phyloP scores from a whole-genome alignment of 202 grass and related monocot species.

The Miscanthus sacchariflorus region DNA sequence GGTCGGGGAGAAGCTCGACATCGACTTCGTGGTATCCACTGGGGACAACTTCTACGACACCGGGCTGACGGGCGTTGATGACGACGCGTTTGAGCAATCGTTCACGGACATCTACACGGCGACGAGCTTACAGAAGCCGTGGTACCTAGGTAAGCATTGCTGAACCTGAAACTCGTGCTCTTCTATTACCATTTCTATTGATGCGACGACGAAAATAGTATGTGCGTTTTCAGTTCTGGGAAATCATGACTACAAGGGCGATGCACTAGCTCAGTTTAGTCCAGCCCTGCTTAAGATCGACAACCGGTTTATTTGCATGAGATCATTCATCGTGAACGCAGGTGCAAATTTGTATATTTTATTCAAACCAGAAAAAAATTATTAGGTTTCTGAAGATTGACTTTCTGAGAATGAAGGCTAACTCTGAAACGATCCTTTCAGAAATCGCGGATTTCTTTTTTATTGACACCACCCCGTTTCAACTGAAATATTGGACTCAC shows the following conservation, averaged over 20 bases:
- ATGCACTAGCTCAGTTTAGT: conserved; percentile 74
- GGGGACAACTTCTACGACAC: conserved; percentile 88
- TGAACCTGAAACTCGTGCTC: neutral
- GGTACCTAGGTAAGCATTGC: conserved; percentile 67
- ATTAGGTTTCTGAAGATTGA: neutral
- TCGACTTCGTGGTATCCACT: conserved; percentile 50
- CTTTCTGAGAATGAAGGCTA: neutral
- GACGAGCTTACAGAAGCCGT: conserved; percentile 73
- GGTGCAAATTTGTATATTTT: conserved; percentile 39
- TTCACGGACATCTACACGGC: conserved; percentile 78
- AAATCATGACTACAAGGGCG: conserved; percentile 87
- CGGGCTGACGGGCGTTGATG: conserved; percentile 67
- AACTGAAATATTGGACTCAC: conserved; percentile 72
- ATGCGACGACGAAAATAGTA: neutral
- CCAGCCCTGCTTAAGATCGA: conserved; percentile 70
- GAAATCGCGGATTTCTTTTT: conserved; percentile 90
- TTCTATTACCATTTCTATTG: neutral
- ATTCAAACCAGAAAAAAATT: neutral
- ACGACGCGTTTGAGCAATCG: conserved; percentile 71
- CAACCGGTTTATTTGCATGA: conserved; percentile 82
- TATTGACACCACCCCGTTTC: conserved; percentile 75
- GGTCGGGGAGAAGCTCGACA: conserved; percentile 62
- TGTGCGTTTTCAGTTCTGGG: conserved; percentile 70
- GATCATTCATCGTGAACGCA: conserved; percentile 72
- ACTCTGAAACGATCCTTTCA: conserved; percentile 3